phyloP scores from a whole-genome alignment of 1,284 basidiomycete species.

The Meripilus lineatus region DNA sequence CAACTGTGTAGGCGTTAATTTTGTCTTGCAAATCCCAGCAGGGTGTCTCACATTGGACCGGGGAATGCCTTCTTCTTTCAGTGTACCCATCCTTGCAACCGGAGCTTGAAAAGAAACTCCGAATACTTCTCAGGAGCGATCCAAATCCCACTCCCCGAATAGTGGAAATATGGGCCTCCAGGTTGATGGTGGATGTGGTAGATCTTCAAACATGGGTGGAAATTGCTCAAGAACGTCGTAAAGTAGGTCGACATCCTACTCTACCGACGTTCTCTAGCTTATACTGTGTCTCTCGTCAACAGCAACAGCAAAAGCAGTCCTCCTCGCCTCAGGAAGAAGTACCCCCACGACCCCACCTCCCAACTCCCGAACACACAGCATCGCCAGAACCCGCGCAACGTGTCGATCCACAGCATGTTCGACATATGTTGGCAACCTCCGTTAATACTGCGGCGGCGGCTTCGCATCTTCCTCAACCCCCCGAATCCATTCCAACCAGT shows the following conservation, averaged over 20 bases:
- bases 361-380: constrained; percentile 13
- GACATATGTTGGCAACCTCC: background rate
- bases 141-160: background rate
- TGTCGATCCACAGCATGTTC: background rate
- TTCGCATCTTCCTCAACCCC: background rate
- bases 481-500: background rate
- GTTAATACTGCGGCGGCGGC: background rate
- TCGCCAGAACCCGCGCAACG: constrained; percentile 11
- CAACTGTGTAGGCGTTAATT: too few relatives aligned
- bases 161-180: background rate
- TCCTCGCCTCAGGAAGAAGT: too few relatives aligned
- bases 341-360: constrained; percentile 7
- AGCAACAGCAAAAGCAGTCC: too few relatives aligned
- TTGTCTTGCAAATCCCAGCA: too few relatives aligned
- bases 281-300: too few relatives aligned
- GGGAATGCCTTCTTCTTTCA: too few relatives aligned
- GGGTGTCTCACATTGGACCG: too few relatives aligned
- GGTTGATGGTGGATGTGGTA: background rate
- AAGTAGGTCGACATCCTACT: background rate
- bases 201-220: constrained; percentile 1
- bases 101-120: background rate
- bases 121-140: background rate
- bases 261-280: too few relatives aligned
- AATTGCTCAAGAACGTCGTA: background rate
- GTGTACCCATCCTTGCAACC: constrained; percentile 5